Percentiles rank a stretch among this genome's conserved stretches.
phyloP scores from a whole-genome alignment of 2,329 filamentous ascomycete species.

The Sclerotinia subarctica region DNA sequence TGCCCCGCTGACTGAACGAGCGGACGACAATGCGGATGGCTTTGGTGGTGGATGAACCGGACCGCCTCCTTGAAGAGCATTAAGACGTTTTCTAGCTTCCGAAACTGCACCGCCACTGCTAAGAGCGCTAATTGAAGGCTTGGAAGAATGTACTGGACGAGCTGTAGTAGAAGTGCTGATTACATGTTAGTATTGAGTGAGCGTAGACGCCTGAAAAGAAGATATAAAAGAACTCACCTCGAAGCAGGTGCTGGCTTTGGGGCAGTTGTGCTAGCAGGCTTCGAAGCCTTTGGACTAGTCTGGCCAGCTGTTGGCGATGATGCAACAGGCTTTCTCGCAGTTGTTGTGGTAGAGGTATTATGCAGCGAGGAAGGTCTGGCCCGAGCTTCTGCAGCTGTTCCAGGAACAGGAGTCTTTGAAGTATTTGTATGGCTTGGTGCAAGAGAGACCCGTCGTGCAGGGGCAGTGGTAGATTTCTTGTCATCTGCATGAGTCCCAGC shows the following conservation, averaged over 20 bases:
- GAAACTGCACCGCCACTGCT: conserved; percentile 41
- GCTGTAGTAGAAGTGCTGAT: conserved; percentile 39
- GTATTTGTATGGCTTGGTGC: conserved; percentile 32
- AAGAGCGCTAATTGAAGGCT: conserved; percentile 35
- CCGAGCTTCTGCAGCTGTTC: conserved; percentile 34
- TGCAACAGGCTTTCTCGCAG: conserved; percentile 37
- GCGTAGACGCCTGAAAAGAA: background rate
- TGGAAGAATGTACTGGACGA: conserved; percentile 37
- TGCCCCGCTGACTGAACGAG: conserved; percentile 40
- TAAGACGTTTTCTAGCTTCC: conserved; percentile 57
- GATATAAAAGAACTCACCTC: conserved; percentile 8
- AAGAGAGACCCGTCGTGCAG: conserved; percentile 36
- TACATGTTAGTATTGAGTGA: conserved; percentile 13
- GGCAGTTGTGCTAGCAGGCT: conserved; percentile 41
- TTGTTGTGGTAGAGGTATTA: conserved; percentile 28
- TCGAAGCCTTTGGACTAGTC: conserved; percentile 40
- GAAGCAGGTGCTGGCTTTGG: conserved; percentile 37
- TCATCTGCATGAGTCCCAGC: conserved; percentile 37
- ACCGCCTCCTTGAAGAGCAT: conserved; percentile 43
- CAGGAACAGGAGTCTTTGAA: conserved; percentile 31
- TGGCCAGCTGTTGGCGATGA: conserved; percentile 23
- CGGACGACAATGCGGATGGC: conserved; percentile 25
- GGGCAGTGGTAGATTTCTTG: conserved; percentile 31
- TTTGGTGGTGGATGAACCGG: conserved; percentile 42
- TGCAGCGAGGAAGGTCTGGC: conserved; percentile 22